Percentiles rank a stretch among this genome's conserved stretches.
These are phyloP conservation scores for Oryza officinalis DNA, from an alignment of 176 grass and related monocot genomes.

Conservation along the genomic window DNA sequence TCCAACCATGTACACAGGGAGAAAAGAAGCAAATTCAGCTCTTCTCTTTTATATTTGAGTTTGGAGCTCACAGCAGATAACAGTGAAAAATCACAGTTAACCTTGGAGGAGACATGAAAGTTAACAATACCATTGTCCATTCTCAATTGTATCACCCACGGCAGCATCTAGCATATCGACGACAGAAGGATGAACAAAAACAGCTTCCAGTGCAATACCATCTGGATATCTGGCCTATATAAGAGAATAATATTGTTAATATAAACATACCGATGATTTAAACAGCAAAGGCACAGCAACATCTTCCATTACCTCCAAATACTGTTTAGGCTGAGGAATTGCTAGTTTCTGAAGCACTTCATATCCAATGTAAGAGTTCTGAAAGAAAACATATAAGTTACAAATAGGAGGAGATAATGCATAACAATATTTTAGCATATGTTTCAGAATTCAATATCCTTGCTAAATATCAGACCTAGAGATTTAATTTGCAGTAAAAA, in stretches of 20 bases:
- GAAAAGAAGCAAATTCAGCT: not conserved
- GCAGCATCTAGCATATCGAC: conserved; percentile 95
- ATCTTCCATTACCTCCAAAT: conserved; percentile 76
- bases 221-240: conserved; percentile 88
- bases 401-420: conserved; percentile 22
- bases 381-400: conserved; percentile 35
- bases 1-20: not conserved
- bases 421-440: conserved; percentile 19
- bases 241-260: conserved; percentile 32
- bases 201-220: conserved; percentile 84
- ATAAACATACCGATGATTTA: conserved; percentile 15
- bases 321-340: conserved; percentile 96
- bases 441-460: conserved; percentile 12
- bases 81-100: conserved; percentile 4
- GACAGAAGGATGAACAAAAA: conserved; percentile 93
- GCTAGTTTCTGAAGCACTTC: conserved; percentile 89
- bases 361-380: conserved; percentile 98
- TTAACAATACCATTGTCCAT: conserved; percentile 74
- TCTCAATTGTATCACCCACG: conserved; percentile 78
- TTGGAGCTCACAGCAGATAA: conserved; percentile 30
- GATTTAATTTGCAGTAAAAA: conserved; percentile 9
- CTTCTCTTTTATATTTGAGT: not conserved
- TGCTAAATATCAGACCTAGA: conserved; percentile 18
- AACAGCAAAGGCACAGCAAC: conserved; percentile 13
- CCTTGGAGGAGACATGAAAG: conserved; percentile 23